A percentile compares a stretch with the other conserved stretches of the same genome.
phyloP scores from a whole-genome alignment of 805 yeast genomes.

The Komagataella pseudopastoris region DNA sequence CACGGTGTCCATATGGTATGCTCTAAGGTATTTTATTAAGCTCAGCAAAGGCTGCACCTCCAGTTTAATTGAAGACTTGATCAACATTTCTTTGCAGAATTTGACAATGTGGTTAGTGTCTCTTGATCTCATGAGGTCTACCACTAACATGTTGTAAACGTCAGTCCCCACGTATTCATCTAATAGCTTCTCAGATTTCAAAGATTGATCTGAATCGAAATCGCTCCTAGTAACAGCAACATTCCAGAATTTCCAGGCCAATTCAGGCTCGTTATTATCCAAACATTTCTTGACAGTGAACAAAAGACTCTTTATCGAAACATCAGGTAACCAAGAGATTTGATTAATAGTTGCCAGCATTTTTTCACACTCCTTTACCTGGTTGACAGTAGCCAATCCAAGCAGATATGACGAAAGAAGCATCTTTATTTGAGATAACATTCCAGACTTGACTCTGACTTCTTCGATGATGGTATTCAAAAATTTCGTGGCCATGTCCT shows the following conservation, averaged over 20 bases:
- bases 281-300: conserved; percentile 12
- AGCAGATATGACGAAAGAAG: conserved; percentile 15
- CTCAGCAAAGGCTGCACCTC: conserved; percentile 11
- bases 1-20: conserved; percentile 8
- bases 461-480: conserved; percentile 40
- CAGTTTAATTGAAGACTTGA: conserved; percentile 13
- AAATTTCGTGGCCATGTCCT: conserved; percentile 37
- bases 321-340: conserved; percentile 20
- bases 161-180: not conserved
- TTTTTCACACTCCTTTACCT: conserved; percentile 13
- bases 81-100: conserved; percentile 14
- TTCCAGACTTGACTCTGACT: conserved; percentile 18
- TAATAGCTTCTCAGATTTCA: not conserved
- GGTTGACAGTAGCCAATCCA: conserved; percentile 11
- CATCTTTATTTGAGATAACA: conserved; percentile 2
- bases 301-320: conserved; percentile 13
- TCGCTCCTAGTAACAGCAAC: conserved; percentile 16
- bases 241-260: conserved; percentile 17
- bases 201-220: conserved; percentile 10
- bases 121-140: not conserved
- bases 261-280: conserved; percentile 9
- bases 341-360: conserved; percentile 14
- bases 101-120: conserved; percentile 13
- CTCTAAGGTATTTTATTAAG: conserved; percentile 9
- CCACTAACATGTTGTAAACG: not conserved